phyloP scores from a whole-genome alignment of 2,329 filamentous ascomycete genomes.

The Penicillium sp. region DNA sequence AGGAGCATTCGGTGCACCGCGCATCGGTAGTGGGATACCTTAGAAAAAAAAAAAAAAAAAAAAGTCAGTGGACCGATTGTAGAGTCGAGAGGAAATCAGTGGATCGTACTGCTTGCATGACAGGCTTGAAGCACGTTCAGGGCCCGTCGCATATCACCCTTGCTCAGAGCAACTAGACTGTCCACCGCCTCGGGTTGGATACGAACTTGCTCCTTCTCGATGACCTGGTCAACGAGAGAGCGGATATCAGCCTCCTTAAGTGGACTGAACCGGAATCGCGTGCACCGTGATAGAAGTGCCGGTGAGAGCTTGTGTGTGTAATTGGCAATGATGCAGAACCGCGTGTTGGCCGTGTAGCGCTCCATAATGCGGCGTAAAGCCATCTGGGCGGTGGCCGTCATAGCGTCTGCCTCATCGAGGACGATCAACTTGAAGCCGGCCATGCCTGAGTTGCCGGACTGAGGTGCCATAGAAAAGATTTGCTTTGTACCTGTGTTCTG shows the following conservation, averaged over 20 bases:
- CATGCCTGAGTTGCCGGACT: slow-evolving; percentile 46
- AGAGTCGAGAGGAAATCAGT: not conserved
- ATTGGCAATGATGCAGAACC: slow-evolving; percentile 98
- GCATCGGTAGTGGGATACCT: slow-evolving; percentile 65
- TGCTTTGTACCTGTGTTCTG: slow-evolving; percentile 66
- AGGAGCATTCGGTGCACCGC: slow-evolving; percentile 55
- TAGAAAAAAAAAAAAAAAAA: not conserved
- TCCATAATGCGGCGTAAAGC: slow-evolving; percentile 96
- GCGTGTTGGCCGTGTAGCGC: slow-evolving; percentile 95
- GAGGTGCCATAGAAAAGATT: slow-evolving; percentile 70
- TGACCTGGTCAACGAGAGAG: slow-evolving; percentile 78
- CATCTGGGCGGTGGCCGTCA: slow-evolving; percentile 99
- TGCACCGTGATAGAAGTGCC: slow-evolving; percentile 86
- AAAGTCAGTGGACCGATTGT: slow-evolving; percentile 1
- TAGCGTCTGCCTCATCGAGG: slow-evolving; percentile 97
- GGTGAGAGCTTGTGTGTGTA: slow-evolving; percentile 98
- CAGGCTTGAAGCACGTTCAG: slow-evolving; percentile 95
- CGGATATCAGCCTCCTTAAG: slow-evolving; percentile 85
- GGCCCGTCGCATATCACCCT: slow-evolving; percentile 92
- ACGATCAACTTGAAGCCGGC: slow-evolving; percentile 93
- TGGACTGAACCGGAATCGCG: slow-evolving; percentile 89
- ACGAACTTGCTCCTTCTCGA: slow-evolving; percentile 78
- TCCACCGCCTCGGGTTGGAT: slow-evolving; percentile 77
- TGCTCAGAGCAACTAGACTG: slow-evolving; percentile 78
- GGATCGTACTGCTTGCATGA: slow-evolving; percentile 73